These are phyloP conservation scores for Penicillium sp. DNA, from an alignment of 2,329 filamentous ascomycete species.

Conservation along the genomic window DNA sequence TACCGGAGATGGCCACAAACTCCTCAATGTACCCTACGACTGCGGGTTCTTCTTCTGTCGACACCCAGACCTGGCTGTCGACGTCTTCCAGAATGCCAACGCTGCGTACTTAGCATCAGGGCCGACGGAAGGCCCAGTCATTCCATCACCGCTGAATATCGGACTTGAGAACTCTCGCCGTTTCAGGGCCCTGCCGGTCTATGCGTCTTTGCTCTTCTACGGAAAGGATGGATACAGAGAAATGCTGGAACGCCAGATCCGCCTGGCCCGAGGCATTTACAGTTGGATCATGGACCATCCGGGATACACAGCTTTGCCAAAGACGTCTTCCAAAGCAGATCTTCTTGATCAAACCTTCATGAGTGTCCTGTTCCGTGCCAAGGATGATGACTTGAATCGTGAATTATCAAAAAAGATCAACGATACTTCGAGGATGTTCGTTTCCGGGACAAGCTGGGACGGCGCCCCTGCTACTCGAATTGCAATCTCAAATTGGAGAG, in stretches of 20 bases:
- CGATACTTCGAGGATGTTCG: slow-evolving; percentile 71
- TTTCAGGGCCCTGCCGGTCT: slow-evolving; percentile 87
- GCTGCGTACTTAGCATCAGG: slow-evolving; percentile 71
- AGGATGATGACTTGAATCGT: slow-evolving; percentile 63
- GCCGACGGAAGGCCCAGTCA: slow-evolving; percentile 40
- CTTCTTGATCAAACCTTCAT: slow-evolving; percentile 62
- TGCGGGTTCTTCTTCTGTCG: slow-evolving; percentile 85
- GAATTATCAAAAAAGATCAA: slow-evolving; percentile 74
- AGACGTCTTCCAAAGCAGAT: slow-evolving; percentile 37
- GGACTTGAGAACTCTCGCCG: slow-evolving; percentile 89
- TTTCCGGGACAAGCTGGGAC: slow-evolving; percentile 78
- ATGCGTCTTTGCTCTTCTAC: slow-evolving; percentile 74
- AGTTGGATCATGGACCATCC: slow-evolving; percentile 61
- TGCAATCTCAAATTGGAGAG: slow-evolving; percentile 83
- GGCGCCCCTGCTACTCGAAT: slow-evolving; percentile 75
- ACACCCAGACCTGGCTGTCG: slow-evolving; percentile 57
- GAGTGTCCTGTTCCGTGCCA: slow-evolving; percentile 76
- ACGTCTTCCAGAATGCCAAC: slow-evolving; percentile 79
- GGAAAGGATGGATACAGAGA: slow-evolving; percentile 68
- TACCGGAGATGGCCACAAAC: slow-evolving; percentile 81
- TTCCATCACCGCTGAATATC: slow-evolving; percentile 82
- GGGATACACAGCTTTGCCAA: slow-evolving; percentile 68
- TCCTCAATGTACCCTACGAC: slow-evolving; percentile 95
- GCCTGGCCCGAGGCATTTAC: slow-evolving; percentile 68
- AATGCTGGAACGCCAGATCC: slow-evolving; percentile 72